Percentiles rank a stretch among this genome's conserved stretches.
phyloP scores from a whole-genome alignment of 352 stramenopile species.

The Blastocystis sp. region DNA sequence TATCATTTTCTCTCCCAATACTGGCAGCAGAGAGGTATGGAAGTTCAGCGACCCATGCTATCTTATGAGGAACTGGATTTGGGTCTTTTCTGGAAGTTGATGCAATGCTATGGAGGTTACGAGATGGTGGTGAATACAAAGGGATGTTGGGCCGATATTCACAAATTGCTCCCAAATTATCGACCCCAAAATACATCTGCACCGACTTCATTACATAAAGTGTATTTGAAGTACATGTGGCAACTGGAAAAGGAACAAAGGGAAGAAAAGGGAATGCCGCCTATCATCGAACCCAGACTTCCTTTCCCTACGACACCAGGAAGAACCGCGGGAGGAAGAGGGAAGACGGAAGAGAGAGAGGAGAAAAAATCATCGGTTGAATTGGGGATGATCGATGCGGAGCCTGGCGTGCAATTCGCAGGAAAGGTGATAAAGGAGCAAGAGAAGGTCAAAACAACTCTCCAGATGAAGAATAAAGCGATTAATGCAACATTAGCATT shows the following conservation, averaged over 20 bases:
- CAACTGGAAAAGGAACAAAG: constrained; percentile 54
- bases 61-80: constrained; percentile 50
- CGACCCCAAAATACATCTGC: constrained; percentile 19
- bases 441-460: background rate
- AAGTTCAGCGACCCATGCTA: background rate
- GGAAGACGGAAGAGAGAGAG: background rate
- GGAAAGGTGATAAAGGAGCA: background rate
- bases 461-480: constrained; percentile 10
- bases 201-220: constrained; percentile 42
- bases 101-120: constrained; percentile 35
- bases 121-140: constrained; percentile 54
- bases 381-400: background rate
- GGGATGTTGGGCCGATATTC: constrained; percentile 22
- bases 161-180: constrained; percentile 4
- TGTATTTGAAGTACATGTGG: constrained; percentile 53
- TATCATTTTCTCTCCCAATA: background rate
- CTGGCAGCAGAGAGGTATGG: background rate
- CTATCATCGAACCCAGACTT: constrained; percentile 15
- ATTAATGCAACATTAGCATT: background rate
- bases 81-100: constrained; percentile 56
- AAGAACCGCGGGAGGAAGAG: background rate
- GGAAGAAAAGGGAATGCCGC: constrained; percentile 43
- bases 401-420: background rate
- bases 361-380: background rate
- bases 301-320: constrained; percentile 13